Conservation (phyloP, 75 land plant species). For the Picea glauca region DNA sequence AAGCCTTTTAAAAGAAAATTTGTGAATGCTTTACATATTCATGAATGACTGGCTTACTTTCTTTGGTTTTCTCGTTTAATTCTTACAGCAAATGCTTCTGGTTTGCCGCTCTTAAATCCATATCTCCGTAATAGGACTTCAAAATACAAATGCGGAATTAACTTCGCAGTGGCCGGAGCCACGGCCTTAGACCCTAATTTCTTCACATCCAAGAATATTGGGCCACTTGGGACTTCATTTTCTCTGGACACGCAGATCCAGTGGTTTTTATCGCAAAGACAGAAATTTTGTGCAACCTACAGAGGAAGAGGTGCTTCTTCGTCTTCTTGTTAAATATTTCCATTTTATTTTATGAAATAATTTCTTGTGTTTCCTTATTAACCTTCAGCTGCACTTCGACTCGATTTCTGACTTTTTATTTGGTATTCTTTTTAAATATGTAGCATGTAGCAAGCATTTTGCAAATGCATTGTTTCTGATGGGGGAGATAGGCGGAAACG, state of each 20-base stretch:
- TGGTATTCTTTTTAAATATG: background rate
- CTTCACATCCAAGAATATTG: background rate
- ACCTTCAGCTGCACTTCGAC: too few species aligned
- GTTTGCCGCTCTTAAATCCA: background rate
- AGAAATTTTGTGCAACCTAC: background rate
- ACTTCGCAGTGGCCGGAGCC: background rate
- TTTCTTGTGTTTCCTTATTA: too few species aligned
- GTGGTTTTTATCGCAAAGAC: background rate
- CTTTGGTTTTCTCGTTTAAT: too few species aligned
- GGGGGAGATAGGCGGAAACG: constrained; percentile 34
- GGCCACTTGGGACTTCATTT: background rate
- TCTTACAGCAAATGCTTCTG: background rate
- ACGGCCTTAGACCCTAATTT: background rate
- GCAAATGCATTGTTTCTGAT: constrained; percentile 14
- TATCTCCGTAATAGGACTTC: background rate
- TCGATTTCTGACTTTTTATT: too few species aligned
- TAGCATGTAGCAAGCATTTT: constrained; percentile 4
- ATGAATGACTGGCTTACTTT: background rate
- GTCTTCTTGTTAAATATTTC: too few species aligned
- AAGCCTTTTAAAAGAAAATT: too few species aligned
- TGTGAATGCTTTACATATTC: too few species aligned
- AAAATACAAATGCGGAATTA: background rate
- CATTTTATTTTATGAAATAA: too few species aligned
- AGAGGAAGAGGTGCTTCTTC: too few species aligned
- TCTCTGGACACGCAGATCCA: background rate